These are phyloP conservation scores for Panaeolus cyanescens DNA, from an alignment of 768 basidiomycete species.

Conservation along the genomic window DNA sequence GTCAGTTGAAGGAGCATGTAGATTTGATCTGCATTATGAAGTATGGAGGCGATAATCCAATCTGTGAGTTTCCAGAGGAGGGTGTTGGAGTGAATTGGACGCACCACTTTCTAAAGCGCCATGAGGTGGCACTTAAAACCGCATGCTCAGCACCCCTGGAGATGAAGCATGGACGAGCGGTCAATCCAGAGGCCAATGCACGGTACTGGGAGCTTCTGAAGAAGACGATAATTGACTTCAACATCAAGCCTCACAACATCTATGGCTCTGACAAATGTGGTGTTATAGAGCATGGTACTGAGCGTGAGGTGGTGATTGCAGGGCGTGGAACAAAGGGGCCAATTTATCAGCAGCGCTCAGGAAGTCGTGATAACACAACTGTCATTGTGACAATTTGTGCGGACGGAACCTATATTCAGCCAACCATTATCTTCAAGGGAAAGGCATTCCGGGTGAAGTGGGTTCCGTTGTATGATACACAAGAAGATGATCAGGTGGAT, in stretches of 20 bases:
- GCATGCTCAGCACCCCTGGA: neutral
- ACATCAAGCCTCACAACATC: too few relatives aligned
- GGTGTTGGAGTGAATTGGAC: slow-evolving; percentile 6
- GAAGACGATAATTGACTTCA: neutral
- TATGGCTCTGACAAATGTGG: slow-evolving; percentile 10
- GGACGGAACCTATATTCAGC: slow-evolving; percentile 28
- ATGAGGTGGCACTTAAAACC: neutral
- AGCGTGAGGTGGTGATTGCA: slow-evolving; percentile 3
- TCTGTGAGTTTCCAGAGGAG: slow-evolving; percentile 4
- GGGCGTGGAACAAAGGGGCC: neutral
- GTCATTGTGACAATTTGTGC: slow-evolving; percentile 44
- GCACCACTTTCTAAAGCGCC: neutral
- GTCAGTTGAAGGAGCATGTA: slow-evolving; percentile 1
- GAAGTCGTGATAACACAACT: slow-evolving; percentile 39
- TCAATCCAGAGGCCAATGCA: neutral
- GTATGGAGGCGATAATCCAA: neutral
- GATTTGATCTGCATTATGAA: neutral
- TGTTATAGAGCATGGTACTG: neutral
- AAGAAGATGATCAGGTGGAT: neutral
- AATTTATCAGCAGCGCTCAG: slow-evolving; percentile 35
- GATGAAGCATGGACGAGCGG: neutral
- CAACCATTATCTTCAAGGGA: slow-evolving; percentile 36
- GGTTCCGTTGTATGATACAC: too few relatives aligned
- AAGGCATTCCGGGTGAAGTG: slow-evolving; percentile 26
- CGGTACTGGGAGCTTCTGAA: neutral